These are phyloP conservation scores for Grigorovia humatica DNA, from an alignment of 805 yeast genomes.

Conservation along the genomic window DNA sequence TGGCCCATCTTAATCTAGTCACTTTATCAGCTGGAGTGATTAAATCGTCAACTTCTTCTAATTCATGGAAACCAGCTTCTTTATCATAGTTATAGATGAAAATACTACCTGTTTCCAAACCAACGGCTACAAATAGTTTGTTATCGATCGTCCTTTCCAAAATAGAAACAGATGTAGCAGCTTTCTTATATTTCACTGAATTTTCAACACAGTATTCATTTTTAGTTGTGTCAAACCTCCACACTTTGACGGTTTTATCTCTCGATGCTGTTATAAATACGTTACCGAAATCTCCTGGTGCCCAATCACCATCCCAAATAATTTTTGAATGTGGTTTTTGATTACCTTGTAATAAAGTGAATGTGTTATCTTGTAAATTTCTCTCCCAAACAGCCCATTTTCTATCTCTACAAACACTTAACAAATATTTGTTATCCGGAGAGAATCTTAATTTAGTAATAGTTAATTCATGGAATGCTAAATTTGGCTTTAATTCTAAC, in stretches of 20 bases:
- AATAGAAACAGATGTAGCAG: conserved; percentile 62
- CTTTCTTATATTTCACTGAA: conserved; percentile 37
- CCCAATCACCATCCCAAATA: conserved; percentile 93
- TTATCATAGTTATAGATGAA: conserved; percentile 32
- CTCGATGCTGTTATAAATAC: conserved; percentile 79
- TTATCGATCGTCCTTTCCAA: conserved; percentile 25
- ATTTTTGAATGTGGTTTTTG: conserved; percentile 84
- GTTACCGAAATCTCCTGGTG: conserved; percentile 38
- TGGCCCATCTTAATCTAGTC: conserved; percentile 50
- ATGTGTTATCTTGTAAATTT: conserved; percentile 29
- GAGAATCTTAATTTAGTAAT: conserved; percentile 77
- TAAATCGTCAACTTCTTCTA: conserved; percentile 28
- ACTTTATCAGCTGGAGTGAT: conserved; percentile 55
- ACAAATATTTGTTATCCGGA: conserved; percentile 48
- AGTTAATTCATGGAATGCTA: conserved; percentile 71
- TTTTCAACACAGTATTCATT: conserved; percentile 31
- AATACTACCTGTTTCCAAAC: conserved; percentile 61
- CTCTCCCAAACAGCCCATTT: conserved; percentile 67
- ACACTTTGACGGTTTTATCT: conserved; percentile 67
- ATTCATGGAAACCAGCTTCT: conserved; percentile 20
- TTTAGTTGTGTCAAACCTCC: conserved; percentile 40
- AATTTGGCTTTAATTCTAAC: conserved; percentile 47
- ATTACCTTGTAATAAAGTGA: conserved; percentile 31
- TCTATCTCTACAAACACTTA: conserved; percentile 85
- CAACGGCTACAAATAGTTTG: conserved; percentile 43